A percentile compares a stretch with the other conserved stretches of the same genome.
Evolutionary conservation across 2,329 filamentous ascomycete genomes (phyloP).

Genomic region (Byssochlamys sp.): DNA sequence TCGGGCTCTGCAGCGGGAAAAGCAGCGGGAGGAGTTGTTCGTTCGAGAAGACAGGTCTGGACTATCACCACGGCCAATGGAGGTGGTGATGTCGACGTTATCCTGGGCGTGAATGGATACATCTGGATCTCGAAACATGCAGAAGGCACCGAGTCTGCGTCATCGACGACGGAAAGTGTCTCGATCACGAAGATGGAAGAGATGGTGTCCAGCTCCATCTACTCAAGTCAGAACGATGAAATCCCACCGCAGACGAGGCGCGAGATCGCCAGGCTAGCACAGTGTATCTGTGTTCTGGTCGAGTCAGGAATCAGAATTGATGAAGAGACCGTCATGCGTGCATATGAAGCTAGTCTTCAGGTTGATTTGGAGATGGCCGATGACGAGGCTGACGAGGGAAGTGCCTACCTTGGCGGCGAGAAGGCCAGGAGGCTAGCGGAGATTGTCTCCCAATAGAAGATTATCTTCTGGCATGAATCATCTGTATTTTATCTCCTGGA

Average conservation of each 20-base stretch:
- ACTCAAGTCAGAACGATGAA: conserved; percentile 87
- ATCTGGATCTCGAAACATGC: conserved; percentile 88
- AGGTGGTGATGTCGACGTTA: conserved; percentile 61
- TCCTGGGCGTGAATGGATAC: conserved; percentile 91
- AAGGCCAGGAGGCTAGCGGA: conserved; percentile 31
- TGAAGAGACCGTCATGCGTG: conserved; percentile 74
- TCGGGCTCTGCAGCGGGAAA: conserved; percentile 52
- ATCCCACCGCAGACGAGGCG: conserved; percentile 67
- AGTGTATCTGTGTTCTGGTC: conserved; percentile 72
- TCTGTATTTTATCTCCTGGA: background rate
- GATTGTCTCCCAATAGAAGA: conserved; percentile 12
- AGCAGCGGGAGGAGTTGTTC: conserved; percentile 65
- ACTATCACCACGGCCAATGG: conserved; percentile 49
- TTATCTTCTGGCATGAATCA: background rate
- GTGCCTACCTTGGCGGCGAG: conserved; percentile 34
- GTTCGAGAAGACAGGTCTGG: conserved; percentile 78
- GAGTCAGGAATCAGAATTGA: conserved; percentile 76
- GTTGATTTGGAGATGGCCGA: conserved; percentile 41
- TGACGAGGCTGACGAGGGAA: conserved; percentile 29
- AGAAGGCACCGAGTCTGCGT: conserved; percentile 39
- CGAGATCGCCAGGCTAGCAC: conserved; percentile 76
- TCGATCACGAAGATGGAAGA: conserved; percentile 82
- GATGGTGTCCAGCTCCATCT: conserved; percentile 71
- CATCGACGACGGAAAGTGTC: conserved; percentile 42
- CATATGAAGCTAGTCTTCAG: conserved; percentile 73